Conservation (phyloP, 306 rosid species). For the Casuarina cunninghamiana region DNA sequence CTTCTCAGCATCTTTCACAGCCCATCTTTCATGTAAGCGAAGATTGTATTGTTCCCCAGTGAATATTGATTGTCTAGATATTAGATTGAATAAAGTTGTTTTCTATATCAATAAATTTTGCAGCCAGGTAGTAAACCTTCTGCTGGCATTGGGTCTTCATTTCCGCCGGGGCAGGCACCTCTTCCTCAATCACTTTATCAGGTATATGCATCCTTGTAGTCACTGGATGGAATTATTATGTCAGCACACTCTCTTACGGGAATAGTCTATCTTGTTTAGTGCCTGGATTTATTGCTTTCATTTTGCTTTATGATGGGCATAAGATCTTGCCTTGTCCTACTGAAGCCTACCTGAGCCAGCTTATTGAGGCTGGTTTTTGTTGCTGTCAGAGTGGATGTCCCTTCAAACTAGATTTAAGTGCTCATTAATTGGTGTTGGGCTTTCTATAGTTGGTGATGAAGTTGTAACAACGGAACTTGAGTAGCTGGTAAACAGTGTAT, state of each 20-base stretch:
- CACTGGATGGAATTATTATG: neutral
- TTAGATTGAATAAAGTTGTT: conserved; percentile 10
- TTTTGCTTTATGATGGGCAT: neutral
- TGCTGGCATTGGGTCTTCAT: conserved; percentile 58
- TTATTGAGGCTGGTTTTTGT: conserved; percentile 22
- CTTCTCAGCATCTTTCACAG: conserved; percentile 71
- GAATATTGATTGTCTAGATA: conserved; percentile 8
- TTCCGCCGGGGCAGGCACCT: conserved; percentile 63
- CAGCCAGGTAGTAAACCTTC: conserved; percentile 79
- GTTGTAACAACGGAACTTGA: neutral
- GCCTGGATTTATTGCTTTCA: neutral
- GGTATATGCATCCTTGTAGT: conserved; percentile 40
- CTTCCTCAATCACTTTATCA: conserved; percentile 70
- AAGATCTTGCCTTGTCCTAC: conserved; percentile 4
- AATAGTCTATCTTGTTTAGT: conserved; percentile 9
- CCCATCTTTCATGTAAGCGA: conserved; percentile 85
- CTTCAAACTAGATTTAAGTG: neutral
- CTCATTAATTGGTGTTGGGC: conserved; percentile 1
- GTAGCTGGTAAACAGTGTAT: neutral
- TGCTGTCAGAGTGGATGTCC: neutral
- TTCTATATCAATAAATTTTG: conserved; percentile 32
- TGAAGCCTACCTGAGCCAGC: conserved; percentile 9
- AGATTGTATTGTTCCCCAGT: conserved; percentile 26
- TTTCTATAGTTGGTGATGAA: conserved; percentile 3
- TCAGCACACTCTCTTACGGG: conserved; percentile 9